Evolutionary conservation across 345 rosid species (phyloP), one percentile per base, ranked within the genome.

Genomic region (Eucalyptus curtisii): DNA sequence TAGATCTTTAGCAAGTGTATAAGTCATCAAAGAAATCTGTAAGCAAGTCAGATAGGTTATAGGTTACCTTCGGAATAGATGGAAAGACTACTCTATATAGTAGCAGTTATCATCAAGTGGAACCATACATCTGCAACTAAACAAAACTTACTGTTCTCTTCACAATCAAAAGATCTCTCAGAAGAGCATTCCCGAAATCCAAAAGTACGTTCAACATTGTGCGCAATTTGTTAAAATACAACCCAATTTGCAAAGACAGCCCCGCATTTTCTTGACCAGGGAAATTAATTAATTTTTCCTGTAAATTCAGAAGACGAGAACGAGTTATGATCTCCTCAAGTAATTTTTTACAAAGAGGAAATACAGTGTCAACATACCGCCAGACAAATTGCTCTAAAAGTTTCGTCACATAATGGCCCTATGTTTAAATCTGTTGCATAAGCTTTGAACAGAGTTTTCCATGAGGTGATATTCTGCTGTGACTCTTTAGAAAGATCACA

Each of bases 11-110:
- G 98, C 97, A 80, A 98, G 97, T n/a, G 90, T 95, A 86, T 93
- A 93, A 90, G 99, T 96, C 93, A 94, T 91, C 79, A 95, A 66
- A 80, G 96, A 94, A 45, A 95, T 95, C 99, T 97, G 92, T 92
- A 93, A 48, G 79, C 88, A 90, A 82, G 45, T 76, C 45, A 76
- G 47, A 37, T 37, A 44, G 45, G 82, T 76, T 37, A 37, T 37
- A 44, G 45, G 82, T 76, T 37, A 76, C 82, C 82, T 19, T 76
- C 8, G 5, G 25, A 37, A 76, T 37, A 76, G 45, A 76, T 40
- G 45, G 45, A 76, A 55, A 42, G 86, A 81, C 87, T 33, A 47
- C 48, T 86, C 50, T 86, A 47, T 30, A 27, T 19, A 31, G 13
- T 22, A 50, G 59, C 52, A 31, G 45, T 71, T 71, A 45, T 61